Evolutionary conservation across 148 eudicot species (phyloP).

Genomic region (Euryodendron excelsum): DNA sequence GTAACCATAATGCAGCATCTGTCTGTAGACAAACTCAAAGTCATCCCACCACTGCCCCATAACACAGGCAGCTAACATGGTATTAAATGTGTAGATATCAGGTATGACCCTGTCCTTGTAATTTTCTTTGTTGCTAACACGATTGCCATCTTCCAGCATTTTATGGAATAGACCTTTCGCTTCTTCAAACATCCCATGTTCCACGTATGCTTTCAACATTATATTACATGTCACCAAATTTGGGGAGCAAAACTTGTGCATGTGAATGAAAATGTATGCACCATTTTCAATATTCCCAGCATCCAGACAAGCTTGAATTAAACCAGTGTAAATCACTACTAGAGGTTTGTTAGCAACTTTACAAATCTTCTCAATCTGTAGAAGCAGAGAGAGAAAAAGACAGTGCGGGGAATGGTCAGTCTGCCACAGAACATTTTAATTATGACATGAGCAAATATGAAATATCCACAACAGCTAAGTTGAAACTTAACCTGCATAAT

Average conservation of each 20-base stretch:
- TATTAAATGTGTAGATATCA: slow-evolving; percentile 68
- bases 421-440: background rate
- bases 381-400: background rate
- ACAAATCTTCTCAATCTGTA: slow-evolving; percentile 85
- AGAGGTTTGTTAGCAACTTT: slow-evolving; percentile 85
- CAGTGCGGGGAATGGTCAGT: background rate
- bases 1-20: slow-evolving; percentile 64
- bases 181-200: slow-evolving; percentile 64
- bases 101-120: slow-evolving; percentile 43
- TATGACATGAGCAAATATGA: background rate
- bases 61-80: slow-evolving; percentile 66
- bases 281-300: slow-evolving; percentile 56
- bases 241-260: slow-evolving; percentile 84
- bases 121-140: slow-evolving; percentile 20
- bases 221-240: slow-evolving; percentile 77
- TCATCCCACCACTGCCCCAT: slow-evolving; percentile 64
- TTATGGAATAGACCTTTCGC: slow-evolving; percentile 61
- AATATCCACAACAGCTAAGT: background rate
- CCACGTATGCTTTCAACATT: slow-evolving; percentile 70
- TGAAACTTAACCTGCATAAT: background rate
- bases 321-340: slow-evolving; percentile 86
- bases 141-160: slow-evolving; percentile 32
- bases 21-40: slow-evolving; percentile 53
- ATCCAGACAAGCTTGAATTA: slow-evolving; percentile 77
- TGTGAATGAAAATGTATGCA: slow-evolving; percentile 59